A percentile compares a stretch with the other conserved stretches of the same genome.
phyloP scores from a whole-genome alignment of 2,329 filamentous ascomycete genomes.

The Aspergillus neotritici region DNA sequence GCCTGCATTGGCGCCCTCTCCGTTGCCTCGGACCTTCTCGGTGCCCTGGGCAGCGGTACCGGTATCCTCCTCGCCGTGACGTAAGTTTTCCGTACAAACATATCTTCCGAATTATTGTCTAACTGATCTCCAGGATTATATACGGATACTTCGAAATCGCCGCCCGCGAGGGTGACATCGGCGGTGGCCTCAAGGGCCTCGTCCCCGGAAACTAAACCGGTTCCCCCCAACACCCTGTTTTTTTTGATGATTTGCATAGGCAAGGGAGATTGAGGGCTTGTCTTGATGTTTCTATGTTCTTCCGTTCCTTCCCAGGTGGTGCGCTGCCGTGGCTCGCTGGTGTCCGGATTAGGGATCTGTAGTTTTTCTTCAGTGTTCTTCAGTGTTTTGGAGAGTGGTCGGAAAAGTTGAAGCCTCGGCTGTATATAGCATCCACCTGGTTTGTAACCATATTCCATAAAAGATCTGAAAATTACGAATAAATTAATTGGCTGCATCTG shows the following conservation, averaged over 20 bases:
- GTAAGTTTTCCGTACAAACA: constrained; percentile 53
- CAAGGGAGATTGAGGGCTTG: constrained; percentile 20
- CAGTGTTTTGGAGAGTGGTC: constrained; percentile 7
- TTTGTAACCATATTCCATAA: constrained; percentile 35
- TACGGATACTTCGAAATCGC: constrained; percentile 99
- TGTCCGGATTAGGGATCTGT: constrained; percentile 15
- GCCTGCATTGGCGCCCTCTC: constrained; percentile 98
- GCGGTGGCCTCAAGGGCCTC: constrained; percentile 63
- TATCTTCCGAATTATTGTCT: constrained; percentile 5
- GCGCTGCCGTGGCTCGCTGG: constrained; percentile 20
- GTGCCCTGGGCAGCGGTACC: constrained; percentile 91
- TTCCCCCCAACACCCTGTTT: constrained; percentile 9
- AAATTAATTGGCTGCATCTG: constrained; percentile 15
- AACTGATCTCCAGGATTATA: constrained; percentile 67
- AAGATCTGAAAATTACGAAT: constrained; percentile 22
- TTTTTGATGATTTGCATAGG: constrained; percentile 31
- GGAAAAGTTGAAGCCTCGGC: constrained; percentile 16
- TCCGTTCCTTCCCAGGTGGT: constrained; percentile 22
- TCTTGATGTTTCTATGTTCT: constrained; percentile 24
- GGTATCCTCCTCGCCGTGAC: constrained; percentile 98
- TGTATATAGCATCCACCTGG: constrained; percentile 24
- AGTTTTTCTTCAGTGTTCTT: constrained; percentile 11
- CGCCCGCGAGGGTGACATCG: constrained; percentile 94
- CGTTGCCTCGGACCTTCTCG: constrained; percentile 89
- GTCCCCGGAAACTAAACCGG: constrained; percentile 45